Percentiles rank a stretch among this genome's conserved stretches.
Evolutionary conservation across 495 filamentous ascomycete genomes (phyloP).

Genomic region (Venustampulla echinocandica): DNA sequence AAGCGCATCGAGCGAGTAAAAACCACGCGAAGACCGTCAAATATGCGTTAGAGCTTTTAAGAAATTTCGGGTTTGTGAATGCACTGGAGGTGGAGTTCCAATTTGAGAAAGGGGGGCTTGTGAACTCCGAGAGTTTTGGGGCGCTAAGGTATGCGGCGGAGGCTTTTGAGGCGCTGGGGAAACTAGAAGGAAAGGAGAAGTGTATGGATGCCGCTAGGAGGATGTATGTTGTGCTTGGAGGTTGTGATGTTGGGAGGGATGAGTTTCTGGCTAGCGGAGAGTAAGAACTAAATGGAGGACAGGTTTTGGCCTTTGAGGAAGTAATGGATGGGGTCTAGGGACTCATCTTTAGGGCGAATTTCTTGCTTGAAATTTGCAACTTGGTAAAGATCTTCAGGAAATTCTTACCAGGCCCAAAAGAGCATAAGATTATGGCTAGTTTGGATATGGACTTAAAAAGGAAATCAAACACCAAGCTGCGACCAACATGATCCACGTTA

Average conservation of each 20-base stretch:
- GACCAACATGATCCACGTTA: no score
- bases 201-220: constrained; percentile 28
- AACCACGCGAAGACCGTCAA: constrained; percentile 32
- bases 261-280: no score
- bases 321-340: no score
- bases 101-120: constrained; percentile 23
- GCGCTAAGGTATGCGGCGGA: constrained; percentile 30
- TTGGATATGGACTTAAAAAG: no score
- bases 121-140: constrained; percentile 33
- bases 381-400: no score
- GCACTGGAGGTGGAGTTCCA: constrained; percentile 2
- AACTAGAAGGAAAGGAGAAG: constrained; percentile 21
- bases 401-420: no score
- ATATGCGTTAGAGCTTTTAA: constrained; percentile 28
- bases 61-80: constrained; percentile 35
- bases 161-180: constrained; percentile 25
- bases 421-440: no score
- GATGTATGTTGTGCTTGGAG: constrained; percentile 33
- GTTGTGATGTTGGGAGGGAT: constrained; percentile 28
- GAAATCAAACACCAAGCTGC: no score
- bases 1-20: constrained; percentile 29
- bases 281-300: no score
- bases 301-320: no score
- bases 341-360: no score
- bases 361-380: no score